Evolutionary conservation across 2,329 filamentous ascomycete genomes (phyloP).

Genomic region (Fusarium stilboides): DNA sequence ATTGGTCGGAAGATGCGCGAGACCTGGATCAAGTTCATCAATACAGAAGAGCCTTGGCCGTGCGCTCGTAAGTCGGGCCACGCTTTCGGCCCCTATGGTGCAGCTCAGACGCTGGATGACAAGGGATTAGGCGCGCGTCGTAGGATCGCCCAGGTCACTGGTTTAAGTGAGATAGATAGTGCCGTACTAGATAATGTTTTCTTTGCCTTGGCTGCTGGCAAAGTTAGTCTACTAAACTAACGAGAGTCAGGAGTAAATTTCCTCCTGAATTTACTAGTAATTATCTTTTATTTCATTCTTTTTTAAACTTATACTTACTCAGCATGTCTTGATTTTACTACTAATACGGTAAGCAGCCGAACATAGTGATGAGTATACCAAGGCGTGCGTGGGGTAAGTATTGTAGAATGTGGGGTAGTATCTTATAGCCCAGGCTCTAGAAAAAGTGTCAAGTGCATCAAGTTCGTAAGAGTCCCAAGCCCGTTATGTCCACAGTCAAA

Average conservation of each 20-base stretch:
- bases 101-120: slow-evolving; percentile 51
- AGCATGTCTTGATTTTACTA: too few species aligned
- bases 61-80: neutral
- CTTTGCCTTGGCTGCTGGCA: slow-evolving; percentile 50
- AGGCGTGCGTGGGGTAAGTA: too few species aligned
- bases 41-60: slow-evolving; percentile 56
- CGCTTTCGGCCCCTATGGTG: slow-evolving; percentile 59
- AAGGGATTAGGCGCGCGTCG: slow-evolving; percentile 31
- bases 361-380: too few species aligned
- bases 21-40: slow-evolving; percentile 58
- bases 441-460: too few species aligned
- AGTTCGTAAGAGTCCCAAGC: too few species aligned
- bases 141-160: slow-evolving; percentile 30
- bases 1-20: slow-evolving; percentile 57
- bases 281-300: too few species aligned
- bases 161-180: slow-evolving; percentile 41
- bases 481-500: neutral
- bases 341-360: too few species aligned
- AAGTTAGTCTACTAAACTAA: slow-evolving; percentile 58
- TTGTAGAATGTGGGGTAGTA: too few species aligned
- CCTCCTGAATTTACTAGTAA: too few species aligned
- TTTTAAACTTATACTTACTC: too few species aligned
- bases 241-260: too few species aligned
- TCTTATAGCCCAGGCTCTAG: too few species aligned
- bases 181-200: slow-evolving; percentile 50